phyloP scores from a whole-genome alignment of 139 green algal genomes.

The Raphidocelis subcapitata region DNA sequence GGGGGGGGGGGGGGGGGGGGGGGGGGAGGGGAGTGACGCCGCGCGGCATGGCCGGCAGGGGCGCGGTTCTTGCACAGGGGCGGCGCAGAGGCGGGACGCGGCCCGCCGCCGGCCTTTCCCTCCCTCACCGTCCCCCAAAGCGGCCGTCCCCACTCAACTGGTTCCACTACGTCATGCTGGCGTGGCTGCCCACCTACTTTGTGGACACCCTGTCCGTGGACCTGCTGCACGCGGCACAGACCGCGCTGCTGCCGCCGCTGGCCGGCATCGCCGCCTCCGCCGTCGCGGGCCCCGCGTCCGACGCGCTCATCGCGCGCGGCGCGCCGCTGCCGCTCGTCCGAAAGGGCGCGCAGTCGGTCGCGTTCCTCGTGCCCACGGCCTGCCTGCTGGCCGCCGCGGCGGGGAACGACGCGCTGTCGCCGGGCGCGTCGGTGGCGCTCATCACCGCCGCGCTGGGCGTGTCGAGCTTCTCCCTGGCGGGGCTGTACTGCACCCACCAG shows the following conservation, averaged over 20 bases:
- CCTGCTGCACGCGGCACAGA: constrained; percentile 71
- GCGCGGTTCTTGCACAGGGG: too few species aligned
- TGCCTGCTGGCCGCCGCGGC: constrained; percentile 59
- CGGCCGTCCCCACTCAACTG: too few species aligned
- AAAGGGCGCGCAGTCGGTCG: constrained; percentile 80
- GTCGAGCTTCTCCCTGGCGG: constrained; percentile 78
- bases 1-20: too few species aligned
- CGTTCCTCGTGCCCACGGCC: constrained; percentile 83
- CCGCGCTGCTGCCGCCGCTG: constrained; percentile 83
- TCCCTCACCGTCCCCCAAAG: too few species aligned
- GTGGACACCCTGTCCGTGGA: constrained; percentile 76
- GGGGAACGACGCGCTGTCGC: background rate
- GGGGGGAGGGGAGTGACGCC: too few species aligned
- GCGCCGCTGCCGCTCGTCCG: constrained; percentile 67
- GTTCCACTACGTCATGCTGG: constrained; percentile 93
- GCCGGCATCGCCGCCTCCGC: constrained; percentile 65
- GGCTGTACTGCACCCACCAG: constrained; percentile 97
- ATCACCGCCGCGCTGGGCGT: constrained; percentile 81
- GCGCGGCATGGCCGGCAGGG: too few species aligned
- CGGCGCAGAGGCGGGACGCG: too few species aligned
- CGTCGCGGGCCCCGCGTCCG: constrained; percentile 65
- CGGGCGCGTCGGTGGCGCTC: constrained; percentile 33
- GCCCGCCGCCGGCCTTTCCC: too few species aligned
- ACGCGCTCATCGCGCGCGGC: constrained; percentile 71
- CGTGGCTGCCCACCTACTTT: constrained; percentile 98